phyloP scores from a whole-genome alignment of 495 filamentous ascomycete genomes.

The Hypoxylon subgilvum region DNA sequence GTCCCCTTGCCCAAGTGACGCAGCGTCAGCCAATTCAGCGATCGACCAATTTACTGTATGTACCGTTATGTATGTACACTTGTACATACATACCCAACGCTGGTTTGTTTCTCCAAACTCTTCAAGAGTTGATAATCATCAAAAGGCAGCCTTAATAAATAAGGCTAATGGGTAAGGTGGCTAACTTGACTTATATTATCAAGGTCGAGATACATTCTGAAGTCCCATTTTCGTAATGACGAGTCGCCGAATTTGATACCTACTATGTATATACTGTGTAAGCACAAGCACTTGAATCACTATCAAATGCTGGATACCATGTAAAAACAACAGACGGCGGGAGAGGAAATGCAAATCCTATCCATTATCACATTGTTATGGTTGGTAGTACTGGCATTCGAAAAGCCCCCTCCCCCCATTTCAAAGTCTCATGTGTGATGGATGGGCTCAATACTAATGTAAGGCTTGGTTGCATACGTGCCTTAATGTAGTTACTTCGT shows the following conservation, averaged over 20 bases:
- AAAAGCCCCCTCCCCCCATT: slow-evolving; percentile 4
- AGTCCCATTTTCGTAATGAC: slow-evolving; percentile 31
- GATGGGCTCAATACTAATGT: not conserved
- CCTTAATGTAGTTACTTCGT: not conserved
- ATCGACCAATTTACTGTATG: slow-evolving; percentile 34
- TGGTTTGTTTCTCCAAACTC: slow-evolving; percentile 22
- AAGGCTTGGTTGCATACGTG: not conserved
- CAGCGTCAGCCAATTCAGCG: slow-evolving; percentile 38
- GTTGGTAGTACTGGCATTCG: not conserved
- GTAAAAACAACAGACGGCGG: not conserved
- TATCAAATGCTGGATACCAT: slow-evolving; percentile 16
- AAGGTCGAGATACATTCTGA: slow-evolving; percentile 18
- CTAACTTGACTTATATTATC: slow-evolving; percentile 21
- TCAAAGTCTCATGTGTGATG: not conserved
- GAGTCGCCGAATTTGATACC: slow-evolving; percentile 22
- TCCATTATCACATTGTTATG: not conserved
- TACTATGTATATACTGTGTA: slow-evolving; percentile 1
- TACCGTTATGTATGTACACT: too few relatives aligned
- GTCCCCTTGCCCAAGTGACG: slow-evolving; percentile 35
- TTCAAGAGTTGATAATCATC: too few relatives aligned
- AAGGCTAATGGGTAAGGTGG: slow-evolving; percentile 20
- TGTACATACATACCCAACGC: slow-evolving; percentile 2
- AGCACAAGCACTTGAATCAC: slow-evolving; percentile 20
- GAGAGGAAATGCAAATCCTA: slow-evolving; percentile 34
- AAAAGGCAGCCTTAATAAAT: slow-evolving; percentile 10